Conservation (phyloP, 805 yeast genomes). For the Kazachstania psychrophila region DNA sequence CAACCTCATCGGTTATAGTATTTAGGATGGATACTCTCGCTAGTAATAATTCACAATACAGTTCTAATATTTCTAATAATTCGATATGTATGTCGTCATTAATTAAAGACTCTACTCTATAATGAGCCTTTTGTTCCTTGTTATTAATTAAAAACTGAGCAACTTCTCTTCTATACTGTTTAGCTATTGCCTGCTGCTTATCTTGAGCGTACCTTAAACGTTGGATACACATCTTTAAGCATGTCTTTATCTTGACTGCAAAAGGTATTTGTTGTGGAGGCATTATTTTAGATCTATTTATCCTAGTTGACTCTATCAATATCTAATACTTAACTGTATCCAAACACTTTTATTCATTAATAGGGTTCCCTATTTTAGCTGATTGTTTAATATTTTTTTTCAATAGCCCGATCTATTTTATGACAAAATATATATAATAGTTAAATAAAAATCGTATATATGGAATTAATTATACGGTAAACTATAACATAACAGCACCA, state of each 20-base stretch:
- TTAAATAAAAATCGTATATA: no score
- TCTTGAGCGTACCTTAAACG: slow-evolving; percentile 63
- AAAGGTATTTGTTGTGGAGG: slow-evolving; percentile 15
- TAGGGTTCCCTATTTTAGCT: no score
- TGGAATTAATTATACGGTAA: background rate
- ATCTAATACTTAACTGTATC: no score
- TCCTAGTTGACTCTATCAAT: no score
- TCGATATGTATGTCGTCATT: slow-evolving; percentile 76
- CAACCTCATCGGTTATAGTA: slow-evolving; percentile 31
- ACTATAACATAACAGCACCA: slow-evolving; percentile 76
- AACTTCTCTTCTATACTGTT: slow-evolving; percentile 58
- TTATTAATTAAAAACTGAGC: slow-evolving; percentile 64
- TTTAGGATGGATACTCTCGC: slow-evolving; percentile 63
- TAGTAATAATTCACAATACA: slow-evolving; percentile 70
- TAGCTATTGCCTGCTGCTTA: slow-evolving; percentile 64
- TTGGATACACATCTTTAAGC: slow-evolving; percentile 56
- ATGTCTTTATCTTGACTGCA: slow-evolving; percentile 25
- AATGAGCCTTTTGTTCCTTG: slow-evolving; percentile 74
- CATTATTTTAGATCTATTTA: no score
- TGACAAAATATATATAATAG: no score
- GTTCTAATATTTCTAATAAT: slow-evolving; percentile 65
- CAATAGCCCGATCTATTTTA: no score
- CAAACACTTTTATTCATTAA: no score
- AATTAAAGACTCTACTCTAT: slow-evolving; percentile 75
- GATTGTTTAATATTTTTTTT: no score